Evolutionary conservation across 2,329 filamentous ascomycete genomes (phyloP).

Genomic region (Cylindrodendrum hubeiense): DNA sequence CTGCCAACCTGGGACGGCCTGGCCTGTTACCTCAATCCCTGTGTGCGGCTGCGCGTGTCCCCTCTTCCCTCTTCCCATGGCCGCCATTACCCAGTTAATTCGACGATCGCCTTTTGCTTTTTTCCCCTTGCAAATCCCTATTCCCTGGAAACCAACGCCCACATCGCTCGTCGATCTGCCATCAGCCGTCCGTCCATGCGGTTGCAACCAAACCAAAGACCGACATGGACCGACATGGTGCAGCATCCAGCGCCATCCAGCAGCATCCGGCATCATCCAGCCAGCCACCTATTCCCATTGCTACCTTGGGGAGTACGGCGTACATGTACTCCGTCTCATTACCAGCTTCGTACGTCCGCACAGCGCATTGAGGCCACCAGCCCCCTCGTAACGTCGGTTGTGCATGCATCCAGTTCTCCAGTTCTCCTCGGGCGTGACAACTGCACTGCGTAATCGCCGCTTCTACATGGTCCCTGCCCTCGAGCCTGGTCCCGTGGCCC

Average conservation of each 20-base stretch:
- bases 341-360: constrained; percentile 6
- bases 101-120: constrained; percentile 1
- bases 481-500: background rate
- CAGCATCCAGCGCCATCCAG: constrained; percentile 11
- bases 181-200: constrained; percentile 22
- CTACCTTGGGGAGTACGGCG: background rate
- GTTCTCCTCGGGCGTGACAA: constrained; percentile 14
- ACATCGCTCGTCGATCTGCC: constrained; percentile 28
- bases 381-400: background rate
- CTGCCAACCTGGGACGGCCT: background rate
- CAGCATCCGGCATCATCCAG: constrained; percentile 14
- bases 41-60: background rate
- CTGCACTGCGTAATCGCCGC: constrained; percentile 8
- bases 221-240: constrained; percentile 1
- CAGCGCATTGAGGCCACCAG: background rate
- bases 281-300: constrained; percentile 16
- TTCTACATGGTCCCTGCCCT: constrained; percentile 8
- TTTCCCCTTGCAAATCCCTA: constrained; percentile 6
- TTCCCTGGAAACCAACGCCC: background rate
- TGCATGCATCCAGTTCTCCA: constrained; percentile 7
- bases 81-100: background rate
- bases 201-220: constrained; percentile 6
- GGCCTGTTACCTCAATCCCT: background rate
- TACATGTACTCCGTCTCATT: too few relatives aligned
- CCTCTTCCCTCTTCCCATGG: background rate